Base-by-base conservation (phyloP, 148 eudicot species). In the Oxyria digyna region DNA sequence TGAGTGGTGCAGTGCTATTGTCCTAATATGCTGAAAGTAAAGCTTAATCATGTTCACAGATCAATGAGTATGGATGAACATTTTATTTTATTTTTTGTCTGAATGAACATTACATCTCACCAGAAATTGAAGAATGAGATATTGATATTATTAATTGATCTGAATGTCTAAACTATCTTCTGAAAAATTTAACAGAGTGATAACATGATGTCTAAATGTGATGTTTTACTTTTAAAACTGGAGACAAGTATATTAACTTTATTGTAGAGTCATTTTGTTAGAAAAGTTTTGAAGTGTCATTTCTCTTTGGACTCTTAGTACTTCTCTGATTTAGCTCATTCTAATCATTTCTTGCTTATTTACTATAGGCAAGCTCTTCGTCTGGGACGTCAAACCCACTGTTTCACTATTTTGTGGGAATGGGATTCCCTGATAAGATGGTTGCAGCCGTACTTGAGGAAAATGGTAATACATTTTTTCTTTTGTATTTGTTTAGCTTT, bases 321-420 rank as follows among this genome's bases (percentile, higher is more conserved):
- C 59, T 54, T 23, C 62, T 23, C 32, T 54, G 62, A 54, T 46
- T 17, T 6, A 24, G 31, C 15, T 29, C 65, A 59, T 31, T 59
- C 65, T 26, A 59, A 31, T 59, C 37, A 59, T 59, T 59, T 59
- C 18, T 14, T 31, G 3, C 65, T 59, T 38, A 31, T 29, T 59
- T 59, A 5, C 65, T 71, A 21, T 23, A 89, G 96, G 91, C 78
- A 76, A 82, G 91, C 78, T 82, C 96, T 57, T 89, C 89, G 32
- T 74, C 71, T 37, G 84, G 85, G 73, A 76, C 78, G 20, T 80
- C 83, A 32, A 67, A 68, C 41, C 65, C 83, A 21, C 70, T 86
- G 72, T 78, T 86, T 67, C 69, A 72, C 20, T 74, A 80, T 68
- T 86, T 88, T 69, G 78, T 84, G 26, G 86, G 76, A 35, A 84